Evolutionary conservation across 345 rosid species (phyloP), one percentile per base, ranked within the genome.

Genomic region (Tarenaya hassleriana): DNA sequence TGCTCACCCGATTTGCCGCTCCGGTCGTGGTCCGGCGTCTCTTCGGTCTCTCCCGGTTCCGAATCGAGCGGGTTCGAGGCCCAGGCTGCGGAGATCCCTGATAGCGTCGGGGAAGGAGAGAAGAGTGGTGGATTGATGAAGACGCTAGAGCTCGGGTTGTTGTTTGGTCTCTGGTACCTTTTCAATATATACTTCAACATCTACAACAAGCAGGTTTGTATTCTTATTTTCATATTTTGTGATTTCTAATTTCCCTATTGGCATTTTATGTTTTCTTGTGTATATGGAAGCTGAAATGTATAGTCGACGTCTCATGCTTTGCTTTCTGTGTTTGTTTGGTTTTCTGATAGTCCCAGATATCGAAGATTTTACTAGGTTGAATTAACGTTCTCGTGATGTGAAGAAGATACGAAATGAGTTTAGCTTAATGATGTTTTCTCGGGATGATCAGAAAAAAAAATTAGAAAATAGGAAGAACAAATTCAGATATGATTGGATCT

Each of bases 141-240:
- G 83, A 80, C 74, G 8, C 21, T 83, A 9, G 83, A 69, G 78
- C 91, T 88, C 29, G 95, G 95, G 35, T 55, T 73, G 66, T 45
- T 88, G 74, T 85, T 92, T 67, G 99, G 86, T 27, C 43, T 88
- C 7, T 94, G 99, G 99, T 81, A 65, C 67, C 64, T 94, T 47
- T 94, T 94, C 66, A 94, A 94, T 61, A 94, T 88, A 72, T 88
- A 88, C 91, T 94, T 94, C 92, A 94, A 94, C 69, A 94, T 94
- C 58, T 94, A 94, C 74, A 88, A 94, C 74, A 94, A 94, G 57
- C 97, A 88, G 99, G 99, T 94, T 39, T 51, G 44, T 7, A 5
- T 24, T 24, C 29, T 24, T 24, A 2, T 2, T 2, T 24, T 24
- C 5, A 5, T 24, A 2, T 24, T 24, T 24, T 24, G n/a, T n/a